phyloP scores from a whole-genome alignment of 1,284 basidiomycete species.

The Pseudozyma tsukubaensis region DNA sequence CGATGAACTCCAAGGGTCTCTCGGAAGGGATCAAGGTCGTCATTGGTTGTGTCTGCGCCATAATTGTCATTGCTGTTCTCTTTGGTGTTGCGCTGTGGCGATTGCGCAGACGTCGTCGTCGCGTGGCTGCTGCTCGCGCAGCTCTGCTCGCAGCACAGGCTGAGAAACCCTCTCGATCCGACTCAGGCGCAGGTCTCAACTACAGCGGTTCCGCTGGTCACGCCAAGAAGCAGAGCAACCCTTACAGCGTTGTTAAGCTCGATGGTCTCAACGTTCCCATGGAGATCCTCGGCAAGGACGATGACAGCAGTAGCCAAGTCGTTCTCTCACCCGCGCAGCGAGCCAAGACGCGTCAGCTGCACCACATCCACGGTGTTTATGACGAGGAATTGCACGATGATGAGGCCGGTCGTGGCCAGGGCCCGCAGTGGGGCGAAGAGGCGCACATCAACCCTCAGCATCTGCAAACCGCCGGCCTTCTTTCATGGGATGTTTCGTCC shows the following conservation, averaged over 20 bases:
- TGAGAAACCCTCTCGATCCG: constrained; percentile 24
- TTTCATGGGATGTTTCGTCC: constrained; percentile 51
- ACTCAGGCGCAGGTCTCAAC: constrained; percentile 2
- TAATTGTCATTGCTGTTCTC: constrained; percentile 49
- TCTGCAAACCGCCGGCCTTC: constrained; percentile 27
- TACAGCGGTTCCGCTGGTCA: constrained; percentile 22
- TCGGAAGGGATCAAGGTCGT: constrained; percentile 61
- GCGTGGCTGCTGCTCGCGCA: constrained; percentile 40
- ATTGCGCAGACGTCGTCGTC: constrained; percentile 38
- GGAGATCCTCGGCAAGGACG: constrained; percentile 46
- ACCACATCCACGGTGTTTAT: constrained; percentile 54
- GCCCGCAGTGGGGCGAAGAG: constrained; percentile 44
- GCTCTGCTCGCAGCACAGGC: constrained; percentile 26
- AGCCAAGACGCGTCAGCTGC: constrained; percentile 50
- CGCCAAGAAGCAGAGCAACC: constrained; percentile 47
- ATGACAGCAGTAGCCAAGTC: constrained; percentile 47
- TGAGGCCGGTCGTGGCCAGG: constrained; percentile 34
- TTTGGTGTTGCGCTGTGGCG: constrained; percentile 54
- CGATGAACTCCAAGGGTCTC: constrained; percentile 42
- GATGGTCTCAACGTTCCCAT: constrained; percentile 44
- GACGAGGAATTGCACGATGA: constrained; percentile 52
- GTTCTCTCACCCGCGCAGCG: constrained; percentile 50
- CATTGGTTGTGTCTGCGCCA: constrained; percentile 52
- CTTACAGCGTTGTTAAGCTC: constrained; percentile 42
- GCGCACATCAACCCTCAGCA: constrained; percentile 20